phyloP scores from a whole-genome alignment of 305 asterid genomes.

The Salvia sclarea region DNA sequence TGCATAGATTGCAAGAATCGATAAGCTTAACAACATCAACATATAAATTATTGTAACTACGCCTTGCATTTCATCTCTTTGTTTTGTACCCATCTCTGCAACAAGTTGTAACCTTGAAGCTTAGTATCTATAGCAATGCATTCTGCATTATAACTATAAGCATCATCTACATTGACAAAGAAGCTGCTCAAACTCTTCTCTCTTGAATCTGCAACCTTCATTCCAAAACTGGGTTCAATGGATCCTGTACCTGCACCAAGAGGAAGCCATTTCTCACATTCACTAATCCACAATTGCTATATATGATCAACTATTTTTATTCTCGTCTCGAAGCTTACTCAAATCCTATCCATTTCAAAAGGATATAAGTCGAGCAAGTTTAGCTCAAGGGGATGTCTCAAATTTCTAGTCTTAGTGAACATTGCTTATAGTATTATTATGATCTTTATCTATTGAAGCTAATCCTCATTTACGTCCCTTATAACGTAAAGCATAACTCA shows the following conservation, averaged over 20 bases:
- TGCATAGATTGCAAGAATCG: not conserved
- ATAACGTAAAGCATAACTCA: no score
- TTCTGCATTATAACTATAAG: not conserved
- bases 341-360: no score
- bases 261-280: not conserved
- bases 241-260: not conserved
- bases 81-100: not conserved
- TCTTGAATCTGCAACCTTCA: not conserved
- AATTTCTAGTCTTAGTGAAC: no score
- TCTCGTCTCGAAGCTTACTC: no score
- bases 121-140: not conserved
- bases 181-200: not conserved
- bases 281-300: no score
- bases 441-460: no score
- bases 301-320: no score
- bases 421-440: no score
- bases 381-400: no score
- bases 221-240: not conserved
- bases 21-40: not conserved
- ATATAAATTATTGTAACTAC: not conserved
- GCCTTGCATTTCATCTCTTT: not conserved
- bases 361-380: no score
- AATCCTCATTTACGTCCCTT: no score
- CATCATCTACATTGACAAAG: not conserved
- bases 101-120: not conserved